Base-by-base conservation (phyloP, 2,329 filamentous ascomycete species). In the Gnomoniopsis sp. region DNA sequence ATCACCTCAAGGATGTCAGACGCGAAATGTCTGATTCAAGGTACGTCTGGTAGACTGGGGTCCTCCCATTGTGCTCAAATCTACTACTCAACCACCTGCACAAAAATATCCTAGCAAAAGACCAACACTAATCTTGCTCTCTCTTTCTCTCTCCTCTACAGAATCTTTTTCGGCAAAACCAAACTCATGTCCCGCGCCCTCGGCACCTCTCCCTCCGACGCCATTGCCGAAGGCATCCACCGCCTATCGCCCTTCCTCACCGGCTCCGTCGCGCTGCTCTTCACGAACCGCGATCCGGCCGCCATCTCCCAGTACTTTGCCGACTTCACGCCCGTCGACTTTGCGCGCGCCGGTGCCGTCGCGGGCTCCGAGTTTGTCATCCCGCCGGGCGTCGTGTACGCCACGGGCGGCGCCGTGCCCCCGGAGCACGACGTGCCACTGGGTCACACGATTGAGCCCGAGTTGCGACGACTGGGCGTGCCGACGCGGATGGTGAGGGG, bases 141-240 rank as follows among this genome's bases (percentile, higher is more conserved):
- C 52, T 12, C 47, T 23, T 14, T 19, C 7, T 19, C 38, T 17
- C 43, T 19, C n/a, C 52, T 50, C 44, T 52, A 50, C 68, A 95
- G 93, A 68, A 80, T 99, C 73, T 98, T 98, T 86, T 98, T 97
- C 77, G 95, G 93, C 78, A 99, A 98, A 81, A 98, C 93, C 61
- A 98, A 98, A 79, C 93, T 99, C 74, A 98, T 98, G 92, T 88
- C 90, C 68, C 93, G 95, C 77, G 93, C 95, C 58, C 88, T 99
- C 26, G 95, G 95, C 71, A 84, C 84, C 64, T 87, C 81, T 55
- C 82, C 87, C 65, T 88, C 90, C 70, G 89, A 91, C 69, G 91
- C 93, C 76, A 84, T 90, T 75, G 89, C 91, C 66, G 85, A 90
- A 48, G 90, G 91, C 71, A 85, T 95, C 68, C 81, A 90, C 71